phyloP scores from a whole-genome alignment of 805 yeast genomes.

The Yarrowia sp. region DNA sequence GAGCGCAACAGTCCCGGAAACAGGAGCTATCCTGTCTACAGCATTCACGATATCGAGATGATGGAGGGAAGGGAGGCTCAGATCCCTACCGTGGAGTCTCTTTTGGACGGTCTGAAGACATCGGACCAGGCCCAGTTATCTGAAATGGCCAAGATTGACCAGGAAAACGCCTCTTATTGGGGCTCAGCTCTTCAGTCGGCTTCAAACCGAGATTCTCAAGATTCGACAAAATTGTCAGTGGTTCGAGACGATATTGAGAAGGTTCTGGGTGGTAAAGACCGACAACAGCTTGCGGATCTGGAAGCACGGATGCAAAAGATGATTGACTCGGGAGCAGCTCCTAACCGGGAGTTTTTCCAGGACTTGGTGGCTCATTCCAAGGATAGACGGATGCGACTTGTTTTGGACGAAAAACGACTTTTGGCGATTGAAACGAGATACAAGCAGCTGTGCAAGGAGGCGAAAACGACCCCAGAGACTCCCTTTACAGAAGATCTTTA shows the following conservation, averaged over 20 bases:
- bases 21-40: background rate
- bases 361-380: constrained; percentile 31
- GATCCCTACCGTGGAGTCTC: background rate
- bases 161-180: constrained; percentile 8
- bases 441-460: constrained; percentile 9
- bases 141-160: constrained; percentile 16
- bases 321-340: constrained; percentile 36
- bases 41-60: background rate
- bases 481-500: constrained; percentile 6
- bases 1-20: background rate
- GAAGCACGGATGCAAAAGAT: background rate
- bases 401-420: background rate
- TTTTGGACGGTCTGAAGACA: constrained; percentile 8
- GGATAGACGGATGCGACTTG: background rate
- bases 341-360: constrained; percentile 34
- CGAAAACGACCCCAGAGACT: background rate
- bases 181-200: background rate
- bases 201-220: background rate
- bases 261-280: background rate
- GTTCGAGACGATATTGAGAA: constrained; percentile 16
- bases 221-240: background rate
- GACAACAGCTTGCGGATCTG: background rate
- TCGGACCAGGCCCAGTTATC: background rate
- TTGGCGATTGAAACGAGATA: constrained; percentile 1
- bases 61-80: constrained; percentile 10